A percentile compares a stretch with the other conserved stretches of the same genome.
Evolutionary conservation across 139 green algal species (phyloP).

Genomic region (Volvox reticuliferus): DNA sequence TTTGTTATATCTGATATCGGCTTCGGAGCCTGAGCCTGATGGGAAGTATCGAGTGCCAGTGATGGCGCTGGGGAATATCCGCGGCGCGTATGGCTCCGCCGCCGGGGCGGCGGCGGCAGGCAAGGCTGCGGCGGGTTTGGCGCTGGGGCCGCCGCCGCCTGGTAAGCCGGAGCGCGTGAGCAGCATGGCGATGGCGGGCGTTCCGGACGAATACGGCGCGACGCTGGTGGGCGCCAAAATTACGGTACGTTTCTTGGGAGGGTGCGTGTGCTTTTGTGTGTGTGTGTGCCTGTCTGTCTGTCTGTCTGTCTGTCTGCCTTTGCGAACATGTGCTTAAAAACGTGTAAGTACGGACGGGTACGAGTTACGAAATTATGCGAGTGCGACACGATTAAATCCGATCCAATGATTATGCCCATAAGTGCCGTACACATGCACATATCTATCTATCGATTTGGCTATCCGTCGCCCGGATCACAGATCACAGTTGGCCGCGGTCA

Average conservation of each 20-base stretch:
- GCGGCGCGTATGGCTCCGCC: not conserved
- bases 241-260: not conserved
- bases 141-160: not conserved
- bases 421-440: too few relatives aligned
- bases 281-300: not conserved
- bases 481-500: slow-evolving; percentile 38
- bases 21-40: slow-evolving; percentile 2
- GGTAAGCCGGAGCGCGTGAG: slow-evolving; percentile 37
- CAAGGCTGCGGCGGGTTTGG: not conserved
- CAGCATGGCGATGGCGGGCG: slow-evolving; percentile 39
- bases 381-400: too few relatives aligned
- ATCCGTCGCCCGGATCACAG: not conserved
- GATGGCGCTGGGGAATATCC: not conserved
- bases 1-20: slow-evolving; percentile 16
- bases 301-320: too few relatives aligned
- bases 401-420: too few relatives aligned
- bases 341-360: too few relatives aligned
- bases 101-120: not conserved
- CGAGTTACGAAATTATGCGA: too few relatives aligned
- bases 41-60: slow-evolving; percentile 26
- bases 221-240: slow-evolving; percentile 45
- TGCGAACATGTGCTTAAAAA: too few relatives aligned
- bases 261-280: too few relatives aligned
- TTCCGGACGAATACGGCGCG: slow-evolving; percentile 45
- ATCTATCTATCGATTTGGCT: too few relatives aligned